Base-by-base conservation (phyloP, 2,329 filamentous ascomycete species). In the Dactylellina haptotyla region DNA sequence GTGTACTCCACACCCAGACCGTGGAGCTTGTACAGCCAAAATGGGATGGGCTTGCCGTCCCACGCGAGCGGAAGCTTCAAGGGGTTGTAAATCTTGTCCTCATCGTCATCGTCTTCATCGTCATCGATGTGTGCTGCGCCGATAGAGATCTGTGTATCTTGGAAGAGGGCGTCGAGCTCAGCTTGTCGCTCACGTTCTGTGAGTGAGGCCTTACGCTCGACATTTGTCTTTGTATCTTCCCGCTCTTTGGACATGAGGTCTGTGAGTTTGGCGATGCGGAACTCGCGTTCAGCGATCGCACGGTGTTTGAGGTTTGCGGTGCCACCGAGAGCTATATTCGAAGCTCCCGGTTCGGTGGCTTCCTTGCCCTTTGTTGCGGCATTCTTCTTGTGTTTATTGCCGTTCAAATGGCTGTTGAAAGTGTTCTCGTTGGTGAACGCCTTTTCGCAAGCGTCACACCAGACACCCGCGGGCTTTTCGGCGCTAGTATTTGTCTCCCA, bases 1-100 rank as follows among this genome's bases (percentile, higher is more conserved):
- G 90, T 86, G 77, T 97, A 97, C 78, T 99, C 95, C 10, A 97
- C 93, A 6, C 95, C 95, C 25, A 99, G 84, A 0, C 95, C 95
- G 79, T 99, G 95, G 14, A 99, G 85, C 77, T 97, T 95, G 85
- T 98, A 99, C 14, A 99, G 86, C 95, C 95, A 99, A 84, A 95
- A 99, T 0, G 96, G 95, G 78, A 99, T 99, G 0, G 96, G 95
- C 80, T 99, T 99, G 77, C 96, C 95, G 77, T 99, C 95, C 96
- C 96, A 99, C 1, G 92, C 94, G 5, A 99, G 85, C 0, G 95
- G 95, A 1, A 99, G 85, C 80, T 99, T 99, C 76, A 99, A 86
- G 0, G 95, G 95, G 80, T 99, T 99, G 84, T 98, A 97, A 71
- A 98, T 91, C 80, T 89, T 93, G 76, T 97, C 93, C 45, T 94